phyloP scores from a whole-genome alignment of 768 basidiomycete genomes.

The Punctularia strigosozonata region DNA sequence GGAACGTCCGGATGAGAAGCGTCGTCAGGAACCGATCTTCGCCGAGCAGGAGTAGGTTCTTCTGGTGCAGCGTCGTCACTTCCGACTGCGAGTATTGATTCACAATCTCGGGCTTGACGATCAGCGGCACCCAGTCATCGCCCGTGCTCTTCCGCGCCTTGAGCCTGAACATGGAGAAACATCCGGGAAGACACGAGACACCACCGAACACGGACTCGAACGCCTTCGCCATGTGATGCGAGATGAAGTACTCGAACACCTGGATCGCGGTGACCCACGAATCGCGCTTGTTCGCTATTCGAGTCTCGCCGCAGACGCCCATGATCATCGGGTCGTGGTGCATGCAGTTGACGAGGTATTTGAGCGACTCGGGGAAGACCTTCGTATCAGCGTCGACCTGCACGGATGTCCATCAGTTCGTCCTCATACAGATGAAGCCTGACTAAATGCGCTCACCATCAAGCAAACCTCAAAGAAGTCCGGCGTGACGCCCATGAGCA shows the following conservation, averaged over 20 bases:
- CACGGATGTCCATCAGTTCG: slow-evolving; percentile 4
- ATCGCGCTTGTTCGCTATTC: slow-evolving; percentile 95
- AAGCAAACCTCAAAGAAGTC: slow-evolving; percentile 96
- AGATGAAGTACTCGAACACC: slow-evolving; percentile 98
- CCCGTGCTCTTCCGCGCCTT: slow-evolving; percentile 83
- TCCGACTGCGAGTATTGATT: slow-evolving; percentile 93
- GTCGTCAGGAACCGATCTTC: slow-evolving; percentile 99
- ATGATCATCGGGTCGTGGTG: slow-evolving; percentile 98
- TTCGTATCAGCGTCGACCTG: slow-evolving; percentile 99
- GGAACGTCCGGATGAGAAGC: slow-evolving; percentile 91
- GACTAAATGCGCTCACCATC: slow-evolving; percentile 58
- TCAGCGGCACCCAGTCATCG: slow-evolving; percentile 95
- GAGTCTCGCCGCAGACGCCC: slow-evolving; percentile 98
- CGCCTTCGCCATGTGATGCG: slow-evolving; percentile 95
- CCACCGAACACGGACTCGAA: slow-evolving; percentile 99
- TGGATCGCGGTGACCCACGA: slow-evolving; percentile 99
- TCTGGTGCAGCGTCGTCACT: slow-evolving; percentile 92
- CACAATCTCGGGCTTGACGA: slow-evolving; percentile 94
- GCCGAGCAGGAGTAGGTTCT: slow-evolving; percentile 90
- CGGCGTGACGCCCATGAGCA: slow-evolving; percentile 97
- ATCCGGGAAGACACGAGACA: slow-evolving; percentile 98
- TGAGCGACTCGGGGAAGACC: slow-evolving; percentile 83
- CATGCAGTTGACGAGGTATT: slow-evolving; percentile 93
- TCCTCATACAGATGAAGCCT: background rate
- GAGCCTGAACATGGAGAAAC: slow-evolving; percentile 98